Evolutionary conservation across 169 alveolate genomes (phyloP), one percentile per base, ranked within the genome.

Genomic region (Eimeria brunetti): DNA sequence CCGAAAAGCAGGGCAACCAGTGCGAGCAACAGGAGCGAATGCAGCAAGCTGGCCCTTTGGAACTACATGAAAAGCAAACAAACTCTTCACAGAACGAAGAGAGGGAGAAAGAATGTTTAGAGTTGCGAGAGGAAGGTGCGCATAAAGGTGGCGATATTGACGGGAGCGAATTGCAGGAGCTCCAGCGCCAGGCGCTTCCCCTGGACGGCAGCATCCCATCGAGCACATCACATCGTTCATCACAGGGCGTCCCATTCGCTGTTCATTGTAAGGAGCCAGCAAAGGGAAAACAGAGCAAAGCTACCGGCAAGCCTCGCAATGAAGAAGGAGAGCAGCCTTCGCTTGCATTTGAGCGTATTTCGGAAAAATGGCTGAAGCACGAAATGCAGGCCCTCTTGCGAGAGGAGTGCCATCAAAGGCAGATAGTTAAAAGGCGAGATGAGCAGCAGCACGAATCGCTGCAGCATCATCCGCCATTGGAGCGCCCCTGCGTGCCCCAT

Each of bases 381-480:
- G 76, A 84, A 51, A 49, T 84, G 78, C 91, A 84, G 91, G 91
- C 88, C 30, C 67, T 80, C 46, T 64, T 80, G 20, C 83, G 91
- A 36, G 58, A 84, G 36, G 91, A 56, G 36, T 56, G 56, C 75
- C 78, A 56, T 75, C 91, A 84, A 38, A 4, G 91, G 91, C 91
- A 84, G 53, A 49, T 49, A 11, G 91, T 84, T 53, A 76, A 84
- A 36, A n/a, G 91, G 41, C 91, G 91, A 18, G 91, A 53, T 22
- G 91, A 84, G 76, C 78, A 84, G 78, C 76, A 84, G 76, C 53
- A 53, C 46, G 91, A 84, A 60, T 56, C 75, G 49, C 58, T 84
- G 73, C 91, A 84, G 76, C 91, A 84, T 36, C 91, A 84, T 24
- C 78, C 91, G 27, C 91, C 91, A 30, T 33, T 49, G 36, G 91